Base-by-base conservation (phyloP, 2,329 filamentous ascomycete genomes). In the Colletotrichum plurivorum region DNA sequence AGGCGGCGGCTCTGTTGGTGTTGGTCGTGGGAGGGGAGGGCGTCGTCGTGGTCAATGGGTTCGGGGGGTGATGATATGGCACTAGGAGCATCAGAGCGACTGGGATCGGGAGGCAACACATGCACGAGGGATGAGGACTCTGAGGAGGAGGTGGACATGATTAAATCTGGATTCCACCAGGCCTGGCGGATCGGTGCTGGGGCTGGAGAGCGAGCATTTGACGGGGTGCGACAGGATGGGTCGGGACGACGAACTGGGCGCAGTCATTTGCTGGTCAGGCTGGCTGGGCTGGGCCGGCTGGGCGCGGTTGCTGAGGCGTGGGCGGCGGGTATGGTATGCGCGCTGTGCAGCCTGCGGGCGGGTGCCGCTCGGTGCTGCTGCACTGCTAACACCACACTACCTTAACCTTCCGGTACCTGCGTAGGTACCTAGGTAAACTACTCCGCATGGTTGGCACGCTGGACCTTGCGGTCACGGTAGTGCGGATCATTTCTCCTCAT, bases 81-180 rank as follows among this genome's bases (percentile, higher is more conserved):
- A 64, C 64, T 69, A 39, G 36, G 51, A 61, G 53, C 41, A 31
- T 41, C 36, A 52, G 60, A 61, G 41, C 12, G 67, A 61, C 41
- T 52, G 25, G 66, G 66, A 31, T 68, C 66, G 41, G 66, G 66
- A 68, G 66, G 61, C 66, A 69, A 43, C 55, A 69, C 67, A 69
- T 69, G 67, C 67, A 69, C 67, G n/a, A 69, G 67, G 39, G 67
- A 69, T 31, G 67, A 69, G 43, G 67, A 67, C n/a, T 58, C 41
- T 31, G 67, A 69, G 51, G 55, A 52, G 54, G 67, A 56, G 54
- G 67, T 53, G 56, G 67, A 69, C 67, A 69, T 69, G 67, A 61
- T 67, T 67, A 66, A 66, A 61, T 67, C 62, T 67, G 45, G 66
- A 66, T 60, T 66, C 55, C 66, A 66, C 62, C 41, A 31, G 31